Evolutionary conservation across 2,329 filamentous ascomycete genomes (phyloP).

Genomic region (Orbilia ellipsospora): DNA sequence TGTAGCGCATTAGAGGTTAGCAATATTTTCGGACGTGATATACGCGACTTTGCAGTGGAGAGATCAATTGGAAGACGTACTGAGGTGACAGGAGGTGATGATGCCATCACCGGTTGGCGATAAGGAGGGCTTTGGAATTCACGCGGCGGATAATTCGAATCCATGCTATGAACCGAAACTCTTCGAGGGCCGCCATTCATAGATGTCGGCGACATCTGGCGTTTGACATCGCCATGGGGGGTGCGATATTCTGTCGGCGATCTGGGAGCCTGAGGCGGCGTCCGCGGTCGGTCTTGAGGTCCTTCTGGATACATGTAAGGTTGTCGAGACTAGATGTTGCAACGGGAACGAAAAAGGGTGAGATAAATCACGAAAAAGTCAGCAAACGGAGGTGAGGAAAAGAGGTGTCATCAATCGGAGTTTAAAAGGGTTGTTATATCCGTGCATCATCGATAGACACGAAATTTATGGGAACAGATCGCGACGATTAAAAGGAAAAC

Average conservation of each 20-base stretch:
- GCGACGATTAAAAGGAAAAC: constrained; percentile 11
- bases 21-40: constrained; percentile 20
- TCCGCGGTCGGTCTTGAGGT: constrained; percentile 47
- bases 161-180: constrained; percentile 46
- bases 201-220: constrained; percentile 49
- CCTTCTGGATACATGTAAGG: constrained; percentile 52
- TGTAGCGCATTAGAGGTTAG: constrained; percentile 17
- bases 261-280: constrained; percentile 50
- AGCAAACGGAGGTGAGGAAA: not conserved
- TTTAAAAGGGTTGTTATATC: constrained; percentile 17
- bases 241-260: constrained; percentile 48
- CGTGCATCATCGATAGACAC: not conserved
- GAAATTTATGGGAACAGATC: not conserved
- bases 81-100: constrained; percentile 33
- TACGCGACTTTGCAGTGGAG: constrained; percentile 18
- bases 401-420: constrained; percentile 11
- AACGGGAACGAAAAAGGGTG: constrained; percentile 20
- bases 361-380: constrained; percentile 3
- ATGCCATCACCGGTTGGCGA: constrained; percentile 40
- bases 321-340: constrained; percentile 35
- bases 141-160: constrained; percentile 46
- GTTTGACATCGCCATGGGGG: constrained; percentile 42
- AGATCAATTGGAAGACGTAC: constrained; percentile 24
- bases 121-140: constrained; percentile 51
- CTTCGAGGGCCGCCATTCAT: constrained; percentile 44